Evolutionary conservation across 2,329 filamentous ascomycete species (phyloP), one percentile per base, ranked within the genome.

Genomic region (Dactylonectria macrodidyma): DNA sequence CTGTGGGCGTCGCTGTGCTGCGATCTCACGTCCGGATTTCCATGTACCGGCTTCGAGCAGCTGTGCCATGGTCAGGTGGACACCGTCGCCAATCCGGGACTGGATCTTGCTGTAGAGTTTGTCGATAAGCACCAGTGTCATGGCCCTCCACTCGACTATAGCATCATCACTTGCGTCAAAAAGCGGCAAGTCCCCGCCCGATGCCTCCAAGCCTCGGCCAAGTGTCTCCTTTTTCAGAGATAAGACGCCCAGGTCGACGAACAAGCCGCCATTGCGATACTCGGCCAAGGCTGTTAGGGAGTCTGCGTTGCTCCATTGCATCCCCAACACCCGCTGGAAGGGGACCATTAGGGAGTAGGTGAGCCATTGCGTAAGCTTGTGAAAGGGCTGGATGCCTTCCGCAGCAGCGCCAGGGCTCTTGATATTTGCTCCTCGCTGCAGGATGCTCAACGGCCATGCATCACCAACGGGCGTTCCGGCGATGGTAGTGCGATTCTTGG

Each of bases 1-100:
- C 75, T 93, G 92, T 16, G 93, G 93, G 64, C 93, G 86, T 50
- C 89, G 91, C 63, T 94, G 90, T 78, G 95, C 93, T 57, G 93
- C 93, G 75, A 95, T 86, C 82, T 95, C 93, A 79, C 93, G 87
- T 62, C 93, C 93, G 72, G 92, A 92, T 69, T 88, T 88, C 86
- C 86, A 88, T 2, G 83, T 85, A 0, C 86, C 87, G 5, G 86
- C 86, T 62, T 88, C 86, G 1, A 88, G 71, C 71, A 88, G 76
- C 74, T 88, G 87, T 0, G 85, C 81, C 77, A 88, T 80, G 47
- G 75, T 84, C 59, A 88, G 59, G 1, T 46, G 62, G 36, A 66
- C 59, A 12, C 64, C 64, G 36, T 36, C 77, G 68, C 4, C 82
- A 73, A 1, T 81, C 78, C 63, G 81, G 63, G 7, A 75, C 75